phyloP scores from a whole-genome alignment of 148 eudicot genomes.

The Rhododendron williamsianum region DNA sequence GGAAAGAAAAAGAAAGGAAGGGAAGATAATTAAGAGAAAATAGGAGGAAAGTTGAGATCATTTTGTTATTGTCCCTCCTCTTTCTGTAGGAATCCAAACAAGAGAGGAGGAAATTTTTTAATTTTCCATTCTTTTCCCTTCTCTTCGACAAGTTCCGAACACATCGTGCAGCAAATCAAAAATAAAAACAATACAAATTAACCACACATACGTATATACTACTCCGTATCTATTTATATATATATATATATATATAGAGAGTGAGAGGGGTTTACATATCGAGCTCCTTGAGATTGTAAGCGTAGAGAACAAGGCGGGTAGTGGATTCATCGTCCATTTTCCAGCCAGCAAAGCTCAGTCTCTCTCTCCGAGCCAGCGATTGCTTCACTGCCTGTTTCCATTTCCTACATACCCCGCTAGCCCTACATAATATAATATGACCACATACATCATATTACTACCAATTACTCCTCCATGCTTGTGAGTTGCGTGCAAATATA shows the following conservation, averaged over 20 bases:
- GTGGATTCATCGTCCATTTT: constrained; percentile 80
- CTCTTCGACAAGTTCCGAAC: too few relatives aligned
- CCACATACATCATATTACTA: not conserved
- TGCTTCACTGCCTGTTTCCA: constrained; percentile 87
- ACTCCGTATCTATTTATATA: not conserved
- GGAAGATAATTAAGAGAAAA: too few relatives aligned
- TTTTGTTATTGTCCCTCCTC: too few relatives aligned
- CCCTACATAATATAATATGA: constrained; percentile 26
- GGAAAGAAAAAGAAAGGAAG: not conserved
- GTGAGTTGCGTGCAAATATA: not conserved
- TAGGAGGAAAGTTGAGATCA: too few relatives aligned
- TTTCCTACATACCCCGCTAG: constrained; percentile 75
- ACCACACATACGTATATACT: not conserved
- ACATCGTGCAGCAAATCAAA: too few relatives aligned
- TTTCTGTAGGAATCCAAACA: too few relatives aligned
- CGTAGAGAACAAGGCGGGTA: constrained; percentile 70
- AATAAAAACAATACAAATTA: not conserved
- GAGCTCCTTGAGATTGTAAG: constrained; percentile 80
- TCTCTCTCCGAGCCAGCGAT: constrained; percentile 63
- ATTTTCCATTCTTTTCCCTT: too few relatives aligned
- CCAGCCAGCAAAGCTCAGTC: constrained; percentile 76
- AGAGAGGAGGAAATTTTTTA: too few relatives aligned
- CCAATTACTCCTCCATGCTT: not conserved
- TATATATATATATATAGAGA: not conserved
- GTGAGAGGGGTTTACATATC: constrained; percentile 53